Base-by-base conservation (phyloP, 129 eudicot species). In the Gnaphalium uliginosum region DNA sequence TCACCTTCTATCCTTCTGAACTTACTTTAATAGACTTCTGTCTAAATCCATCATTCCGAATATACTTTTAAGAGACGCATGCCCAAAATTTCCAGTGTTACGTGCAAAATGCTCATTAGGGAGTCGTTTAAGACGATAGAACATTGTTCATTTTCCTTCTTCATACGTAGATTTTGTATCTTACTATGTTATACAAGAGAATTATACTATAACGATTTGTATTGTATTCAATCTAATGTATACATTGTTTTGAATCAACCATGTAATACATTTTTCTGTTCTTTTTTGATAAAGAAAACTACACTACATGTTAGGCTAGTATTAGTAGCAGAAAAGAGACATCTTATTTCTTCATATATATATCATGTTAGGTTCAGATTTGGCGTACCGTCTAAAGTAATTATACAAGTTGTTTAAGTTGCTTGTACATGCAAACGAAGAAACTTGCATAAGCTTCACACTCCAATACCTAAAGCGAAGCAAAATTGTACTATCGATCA, bases 331-430 rank as follows among this genome's bases (percentile, higher is more conserved):
- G 13, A 17, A 24, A 75, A 73, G 10, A 59, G 21, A 19, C 4
- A 9, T 39, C 9, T n/a, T 41, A 18, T 43, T 19, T 61, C 7
- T 21, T 27, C 17, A 11, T 64, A 4, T 27, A 4, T 27, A n/a
- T 50, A 24, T 57, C 72, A 29, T n/a, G 65, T 46, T 75, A 29
- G 63, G 35, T 46, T 75, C 22, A 75, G 29, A 62, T 62, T 56
- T 21, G 13, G 61, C 61, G 0, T 56, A 21, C 19, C 13, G 1
- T n/a, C 25, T 22, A n/a, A 56, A 56, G 25, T 22, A 56, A 46
- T 46, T 17, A 10, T 10, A 30, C 48, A n/a, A 30, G 15, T 18
- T 35, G 39, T 70, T 3, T 39, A 73, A 59, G 68, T 37, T 58
- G 68, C 18, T 33, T 29, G 51, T 64, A 37, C 7, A 19, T 21